A percentile compares a stretch with the other conserved stretches of the same genome.
Conservation (phyloP, 1,284 basidiomycete species). For the Volvariella surrecta region DNA sequence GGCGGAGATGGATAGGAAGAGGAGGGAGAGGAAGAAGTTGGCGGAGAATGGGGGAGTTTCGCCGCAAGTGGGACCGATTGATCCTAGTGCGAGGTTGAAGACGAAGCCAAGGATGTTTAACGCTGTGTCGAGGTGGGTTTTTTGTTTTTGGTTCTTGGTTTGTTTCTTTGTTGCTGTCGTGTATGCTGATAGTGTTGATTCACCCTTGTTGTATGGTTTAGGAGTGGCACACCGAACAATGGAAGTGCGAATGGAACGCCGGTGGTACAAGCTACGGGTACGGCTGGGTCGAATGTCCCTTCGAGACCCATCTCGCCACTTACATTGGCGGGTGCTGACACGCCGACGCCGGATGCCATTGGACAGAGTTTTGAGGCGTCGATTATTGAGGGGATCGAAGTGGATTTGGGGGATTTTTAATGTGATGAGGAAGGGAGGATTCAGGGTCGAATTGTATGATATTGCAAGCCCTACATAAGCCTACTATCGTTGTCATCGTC, state of each 20-base stretch:
- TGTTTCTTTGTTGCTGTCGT: slow-evolving; percentile 19
- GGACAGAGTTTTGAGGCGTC: slow-evolving; percentile 36
- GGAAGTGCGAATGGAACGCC: slow-evolving; percentile 6
- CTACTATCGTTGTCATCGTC: no score
- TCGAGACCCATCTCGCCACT: slow-evolving; percentile 37
- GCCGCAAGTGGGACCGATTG: slow-evolving; percentile 36
- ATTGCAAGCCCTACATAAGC: no score
- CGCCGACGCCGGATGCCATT: background rate
- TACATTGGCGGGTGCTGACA: slow-evolving; percentile 16
- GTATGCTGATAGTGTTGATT: slow-evolving; percentile 1
- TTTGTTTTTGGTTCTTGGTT: slow-evolving; percentile 40
- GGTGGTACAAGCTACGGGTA: slow-evolving; percentile 1
- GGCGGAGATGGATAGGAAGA: slow-evolving; percentile 54
- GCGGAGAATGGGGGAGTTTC: slow-evolving; percentile 33
- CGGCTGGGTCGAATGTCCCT: slow-evolving; percentile 19
- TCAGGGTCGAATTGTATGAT: no score
- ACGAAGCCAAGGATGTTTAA: slow-evolving; percentile 46
- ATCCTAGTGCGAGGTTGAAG: slow-evolving; percentile 57
- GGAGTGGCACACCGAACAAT: slow-evolving; percentile 7
- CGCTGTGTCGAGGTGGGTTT: no score
- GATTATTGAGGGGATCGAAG: slow-evolving; percentile 59
- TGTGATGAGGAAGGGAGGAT: no score
- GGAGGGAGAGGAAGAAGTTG: slow-evolving; percentile 56
- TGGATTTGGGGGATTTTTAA: slow-evolving; percentile 74
- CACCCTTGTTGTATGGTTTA: background rate